phyloP scores from a whole-genome alignment of 148 eudicot species.

The Fagopyrum esculentum region DNA sequence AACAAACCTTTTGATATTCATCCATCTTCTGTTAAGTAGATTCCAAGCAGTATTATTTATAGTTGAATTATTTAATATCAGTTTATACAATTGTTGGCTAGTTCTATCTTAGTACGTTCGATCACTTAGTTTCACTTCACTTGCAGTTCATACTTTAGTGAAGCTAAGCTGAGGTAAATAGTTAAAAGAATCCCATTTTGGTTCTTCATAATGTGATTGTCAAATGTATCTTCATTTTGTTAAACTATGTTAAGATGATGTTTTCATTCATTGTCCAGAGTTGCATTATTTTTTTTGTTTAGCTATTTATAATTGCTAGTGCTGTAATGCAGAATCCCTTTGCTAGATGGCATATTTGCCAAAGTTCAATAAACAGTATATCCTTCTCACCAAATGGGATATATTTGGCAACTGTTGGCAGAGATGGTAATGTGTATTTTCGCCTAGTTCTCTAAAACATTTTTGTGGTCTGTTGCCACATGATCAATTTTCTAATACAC shows the following conservation, averaged over 20 bases:
- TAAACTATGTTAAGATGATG: neutral
- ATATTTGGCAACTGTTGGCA: conserved; percentile 33
- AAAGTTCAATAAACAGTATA: conserved; percentile 29
- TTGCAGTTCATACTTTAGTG: neutral
- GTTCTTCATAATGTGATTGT: neutral
- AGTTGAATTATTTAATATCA: neutral
- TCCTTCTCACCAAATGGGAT: conserved; percentile 31
- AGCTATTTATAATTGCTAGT: conserved; percentile 5
- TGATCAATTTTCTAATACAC: conserved; percentile 4
- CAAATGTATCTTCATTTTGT: neutral
- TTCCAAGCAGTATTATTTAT: neutral
- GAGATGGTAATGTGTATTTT: conserved; percentile 26
- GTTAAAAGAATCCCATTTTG: neutral
- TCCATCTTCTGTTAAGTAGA: neutral
- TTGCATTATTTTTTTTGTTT: neutral
- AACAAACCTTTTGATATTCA: neutral
- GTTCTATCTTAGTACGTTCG: neutral
- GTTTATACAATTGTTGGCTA: neutral
- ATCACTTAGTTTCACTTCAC: neutral
- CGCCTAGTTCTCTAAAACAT: neutral
- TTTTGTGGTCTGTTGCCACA: conserved; percentile 6
- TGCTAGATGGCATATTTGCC: conserved; percentile 40
- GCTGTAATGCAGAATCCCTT: conserved; percentile 28
- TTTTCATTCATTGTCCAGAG: neutral
- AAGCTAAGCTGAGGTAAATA: neutral